Percentiles rank a stretch among this genome's conserved stretches.
These are phyloP conservation scores for Globisporangium spinosum DNA, from an alignment of 352 stramenopile species.

Conservation along the genomic window DNA sequence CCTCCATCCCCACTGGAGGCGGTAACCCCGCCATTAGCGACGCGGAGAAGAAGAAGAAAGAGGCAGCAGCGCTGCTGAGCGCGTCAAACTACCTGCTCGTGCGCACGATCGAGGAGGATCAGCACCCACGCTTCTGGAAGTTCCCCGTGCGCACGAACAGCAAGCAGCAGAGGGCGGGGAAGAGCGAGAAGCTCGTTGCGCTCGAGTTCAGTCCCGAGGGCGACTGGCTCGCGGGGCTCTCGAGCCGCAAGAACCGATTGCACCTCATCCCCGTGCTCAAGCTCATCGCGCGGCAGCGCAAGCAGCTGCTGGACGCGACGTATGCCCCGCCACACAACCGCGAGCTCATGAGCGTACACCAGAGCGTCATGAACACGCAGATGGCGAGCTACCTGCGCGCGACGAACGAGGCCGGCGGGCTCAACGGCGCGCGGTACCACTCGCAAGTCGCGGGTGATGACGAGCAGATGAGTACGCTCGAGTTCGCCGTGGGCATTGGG, in stretches of 20 bases:
- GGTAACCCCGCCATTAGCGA: not conserved
- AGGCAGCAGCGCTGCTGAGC: slow-evolving; percentile 7
- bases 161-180: slow-evolving; percentile 54
- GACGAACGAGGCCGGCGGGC: slow-evolving; percentile 70
- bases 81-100: slow-evolving; percentile 54
- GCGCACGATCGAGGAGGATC: slow-evolving; percentile 74
- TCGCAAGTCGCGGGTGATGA: slow-evolving; percentile 78
- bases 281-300: slow-evolving; percentile 55
- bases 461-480: slow-evolving; percentile 81
- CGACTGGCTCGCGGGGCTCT: slow-evolving; percentile 82
- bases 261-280: slow-evolving; percentile 68
- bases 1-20: not conserved
- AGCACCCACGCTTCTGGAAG: slow-evolving; percentile 61
- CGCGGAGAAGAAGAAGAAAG: slow-evolving; percentile 8
- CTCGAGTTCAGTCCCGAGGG: slow-evolving; percentile 81
- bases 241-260: slow-evolving; percentile 68
- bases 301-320: slow-evolving; percentile 49
- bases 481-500: slow-evolving; percentile 73
- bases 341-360: slow-evolving; percentile 70
- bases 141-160: slow-evolving; percentile 57
- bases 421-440: slow-evolving; percentile 80
- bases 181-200: slow-evolving; percentile 52
- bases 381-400: slow-evolving; percentile 84
- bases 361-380: slow-evolving; percentile 71
- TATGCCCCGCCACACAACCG: slow-evolving; percentile 48